These are phyloP conservation scores for Gossypium herbaceum DNA, from an alignment of 345 rosid species.

Conservation along the genomic window DNA sequence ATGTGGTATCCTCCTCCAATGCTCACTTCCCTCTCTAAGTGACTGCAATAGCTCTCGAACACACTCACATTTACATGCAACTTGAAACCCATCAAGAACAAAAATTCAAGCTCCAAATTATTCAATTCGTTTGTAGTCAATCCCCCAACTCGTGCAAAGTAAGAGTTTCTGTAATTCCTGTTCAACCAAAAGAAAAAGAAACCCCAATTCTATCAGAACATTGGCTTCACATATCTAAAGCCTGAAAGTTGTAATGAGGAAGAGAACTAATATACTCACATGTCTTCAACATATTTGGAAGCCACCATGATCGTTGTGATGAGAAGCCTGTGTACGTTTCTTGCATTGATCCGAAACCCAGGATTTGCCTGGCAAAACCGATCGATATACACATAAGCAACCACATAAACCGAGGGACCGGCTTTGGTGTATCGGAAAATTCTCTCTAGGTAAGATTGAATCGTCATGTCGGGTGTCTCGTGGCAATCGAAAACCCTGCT, in stretches of 20 bases:
- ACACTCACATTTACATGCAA: constrained; percentile 86
- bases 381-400: constrained; percentile 83
- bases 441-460: constrained; percentile 78
- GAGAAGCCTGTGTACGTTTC: constrained; percentile 77
- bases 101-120: constrained; percentile 66
- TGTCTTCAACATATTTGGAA: constrained; percentile 85
- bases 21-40: constrained; percentile 85
- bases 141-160: constrained; percentile 83
- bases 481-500: constrained; percentile 61
- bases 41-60: constrained; percentile 86
- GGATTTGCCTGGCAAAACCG: constrained; percentile 77
- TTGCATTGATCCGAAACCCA: constrained; percentile 55
- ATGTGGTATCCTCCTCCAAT: constrained; percentile 86
- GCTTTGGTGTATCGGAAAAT: constrained; percentile 76
- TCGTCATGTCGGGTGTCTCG: constrained; percentile 77
- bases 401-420: constrained; percentile 84
- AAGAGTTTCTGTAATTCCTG: constrained; percentile 85
- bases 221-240: background rate
- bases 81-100: constrained; percentile 87
- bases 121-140: constrained; percentile 63
- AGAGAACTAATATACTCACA: constrained; percentile 41
- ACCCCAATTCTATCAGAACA: background rate
- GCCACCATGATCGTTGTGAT: constrained; percentile 86
- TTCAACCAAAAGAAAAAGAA: background rate
- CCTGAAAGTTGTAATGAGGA: too few species aligned